These are phyloP conservation scores for Platanthera guangdongensis DNA, from an alignment of 106 monocot genomes.

Conservation along the genomic window DNA sequence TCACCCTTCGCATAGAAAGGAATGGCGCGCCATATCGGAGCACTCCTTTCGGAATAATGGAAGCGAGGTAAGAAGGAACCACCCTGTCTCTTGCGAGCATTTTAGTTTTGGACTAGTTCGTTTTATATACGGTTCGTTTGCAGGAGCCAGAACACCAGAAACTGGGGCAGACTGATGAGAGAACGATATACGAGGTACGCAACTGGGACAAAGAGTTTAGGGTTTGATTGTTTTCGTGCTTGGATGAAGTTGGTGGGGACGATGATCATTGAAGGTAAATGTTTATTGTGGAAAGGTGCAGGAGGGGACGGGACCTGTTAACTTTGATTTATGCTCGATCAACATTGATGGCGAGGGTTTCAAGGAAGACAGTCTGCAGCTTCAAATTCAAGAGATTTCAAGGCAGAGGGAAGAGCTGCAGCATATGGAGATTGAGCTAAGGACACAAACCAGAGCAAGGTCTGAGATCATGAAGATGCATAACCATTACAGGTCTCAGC, in stretches of 20 bases:
- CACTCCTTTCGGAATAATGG: slow-evolving; percentile 25
- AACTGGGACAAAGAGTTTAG: not conserved
- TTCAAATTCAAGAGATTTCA: slow-evolving; percentile 32
- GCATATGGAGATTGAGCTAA: slow-evolving; percentile 50
- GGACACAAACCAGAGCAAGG: slow-evolving; percentile 33
- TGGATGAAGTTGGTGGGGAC: not conserved
- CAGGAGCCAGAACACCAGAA: slow-evolving; percentile 32
- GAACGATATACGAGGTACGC: slow-evolving; percentile 55
- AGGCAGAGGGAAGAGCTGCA: slow-evolving; percentile 51
- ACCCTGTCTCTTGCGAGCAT: not conserved
- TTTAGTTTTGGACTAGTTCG: not conserved
- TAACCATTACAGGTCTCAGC: slow-evolving; percentile 27
- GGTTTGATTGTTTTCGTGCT: not conserved
- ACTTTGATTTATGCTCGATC: slow-evolving; percentile 36
- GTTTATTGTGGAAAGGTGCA: slow-evolving; percentile 25
- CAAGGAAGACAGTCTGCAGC: slow-evolving; percentile 37
- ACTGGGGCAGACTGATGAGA: slow-evolving; percentile 46
- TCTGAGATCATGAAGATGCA: slow-evolving; percentile 36
- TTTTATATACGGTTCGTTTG: not conserved
- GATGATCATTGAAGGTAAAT: not conserved
- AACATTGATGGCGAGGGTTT: slow-evolving; percentile 30
- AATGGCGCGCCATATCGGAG: slow-evolving; percentile 56
- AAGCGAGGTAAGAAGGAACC: slow-evolving; percentile 22
- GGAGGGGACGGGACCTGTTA: slow-evolving; percentile 30
- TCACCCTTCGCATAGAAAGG: slow-evolving; percentile 29